Conservation (phyloP, 345 rosid species). For the Eucalyptus victrix region DNA sequence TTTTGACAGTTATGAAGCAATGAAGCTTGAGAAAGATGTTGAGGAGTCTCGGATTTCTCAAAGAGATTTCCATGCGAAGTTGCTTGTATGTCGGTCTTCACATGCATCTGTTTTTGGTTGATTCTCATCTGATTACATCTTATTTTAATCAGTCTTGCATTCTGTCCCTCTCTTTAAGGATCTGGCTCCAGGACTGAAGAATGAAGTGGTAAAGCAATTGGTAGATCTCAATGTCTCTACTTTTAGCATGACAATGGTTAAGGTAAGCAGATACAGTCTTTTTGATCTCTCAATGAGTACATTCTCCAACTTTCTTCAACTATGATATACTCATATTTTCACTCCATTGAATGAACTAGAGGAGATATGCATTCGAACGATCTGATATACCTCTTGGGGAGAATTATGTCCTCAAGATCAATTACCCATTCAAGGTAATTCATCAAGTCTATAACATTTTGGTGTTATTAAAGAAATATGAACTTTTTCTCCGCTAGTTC, state of each 20-base stretch:
- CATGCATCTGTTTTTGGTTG: not conserved
- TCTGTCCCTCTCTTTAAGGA: constrained; percentile 29
- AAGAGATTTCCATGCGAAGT: constrained; percentile 40
- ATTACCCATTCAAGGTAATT: constrained; percentile 84
- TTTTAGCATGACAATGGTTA: constrained; percentile 77
- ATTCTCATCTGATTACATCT: not conserved
- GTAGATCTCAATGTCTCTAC: constrained; percentile 62
- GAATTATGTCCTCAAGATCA: constrained; percentile 78
- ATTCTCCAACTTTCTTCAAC: not conserved
- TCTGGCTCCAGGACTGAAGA: constrained; percentile 56
- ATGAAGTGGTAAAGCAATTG: constrained; percentile 61
- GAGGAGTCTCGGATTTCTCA: constrained; percentile 54
- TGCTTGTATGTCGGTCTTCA: constrained; percentile 44
- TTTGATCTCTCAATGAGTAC: not conserved
- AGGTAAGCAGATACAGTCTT: constrained; percentile 40
- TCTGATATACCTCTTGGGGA: constrained; percentile 73
- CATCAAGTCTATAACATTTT: not conserved
- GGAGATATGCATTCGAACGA: constrained; percentile 81
- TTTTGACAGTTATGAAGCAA: constrained; percentile 48
- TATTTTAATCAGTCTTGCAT: not conserved
- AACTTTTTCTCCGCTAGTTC: not conserved
- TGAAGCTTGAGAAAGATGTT: constrained; percentile 59
- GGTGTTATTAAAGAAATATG: not conserved
- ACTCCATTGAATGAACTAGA: constrained; percentile 26
- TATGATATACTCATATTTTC: not conserved